Conservation (phyloP, 345 rosid genomes). For the Dovyalis caffra region DNA sequence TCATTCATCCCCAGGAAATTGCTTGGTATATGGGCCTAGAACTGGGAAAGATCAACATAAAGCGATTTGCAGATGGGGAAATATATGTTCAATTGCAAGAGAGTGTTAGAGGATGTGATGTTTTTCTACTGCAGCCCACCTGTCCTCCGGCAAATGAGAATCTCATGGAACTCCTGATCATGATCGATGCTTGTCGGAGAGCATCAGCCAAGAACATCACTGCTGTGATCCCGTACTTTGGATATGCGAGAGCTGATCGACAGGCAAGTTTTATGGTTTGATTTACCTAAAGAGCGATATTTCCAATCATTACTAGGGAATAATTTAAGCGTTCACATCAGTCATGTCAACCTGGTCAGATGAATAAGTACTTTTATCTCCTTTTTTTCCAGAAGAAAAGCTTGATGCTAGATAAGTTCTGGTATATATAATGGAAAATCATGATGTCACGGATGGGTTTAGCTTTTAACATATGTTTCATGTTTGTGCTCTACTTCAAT, state of each 20-base stretch:
- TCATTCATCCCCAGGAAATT: slow-evolving; percentile 51
- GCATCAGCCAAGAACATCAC: slow-evolving; percentile 93
- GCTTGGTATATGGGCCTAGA: slow-evolving; percentile 90
- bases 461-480: neutral
- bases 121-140: slow-evolving; percentile 86
- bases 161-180: slow-evolving; percentile 88
- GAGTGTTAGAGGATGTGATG: slow-evolving; percentile 96
- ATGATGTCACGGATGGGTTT: neutral
- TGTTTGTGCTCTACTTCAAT: neutral
- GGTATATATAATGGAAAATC: neutral
- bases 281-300: neutral
- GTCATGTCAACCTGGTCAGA: neutral
- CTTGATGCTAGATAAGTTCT: neutral
- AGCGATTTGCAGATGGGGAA: slow-evolving; percentile 95
- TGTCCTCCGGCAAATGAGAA: slow-evolving; percentile 97
- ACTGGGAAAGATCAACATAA: slow-evolving; percentile 84
- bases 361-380: neutral
- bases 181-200: slow-evolving; percentile 96
- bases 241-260: slow-evolving; percentile 95
- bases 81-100: slow-evolving; percentile 93
- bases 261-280: slow-evolving; percentile 45
- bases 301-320: neutral
- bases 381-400: neutral
- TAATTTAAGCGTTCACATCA: neutral
- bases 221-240: slow-evolving; percentile 96